Evolutionary conservation across 2,329 filamentous ascomycete species (phyloP).

Genomic region (Arthrobotrys pseudoclavata): DNA sequence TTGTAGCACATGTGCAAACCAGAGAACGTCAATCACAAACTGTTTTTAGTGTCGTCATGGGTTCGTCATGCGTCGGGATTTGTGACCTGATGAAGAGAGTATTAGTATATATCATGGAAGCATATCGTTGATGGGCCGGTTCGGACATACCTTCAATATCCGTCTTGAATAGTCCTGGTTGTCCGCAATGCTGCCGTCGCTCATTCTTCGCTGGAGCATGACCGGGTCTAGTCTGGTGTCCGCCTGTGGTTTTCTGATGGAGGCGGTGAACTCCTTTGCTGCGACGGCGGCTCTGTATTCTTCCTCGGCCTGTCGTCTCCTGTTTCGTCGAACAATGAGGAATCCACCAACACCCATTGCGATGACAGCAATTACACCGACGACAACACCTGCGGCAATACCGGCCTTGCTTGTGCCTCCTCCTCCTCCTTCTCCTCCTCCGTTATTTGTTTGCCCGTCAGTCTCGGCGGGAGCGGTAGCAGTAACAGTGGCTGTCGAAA

Average conservation of each 20-base stretch:
- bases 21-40: slow-evolving; percentile 45
- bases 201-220: slow-evolving; percentile 85
- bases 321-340: slow-evolving; percentile 81
- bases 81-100: slow-evolving; percentile 41
- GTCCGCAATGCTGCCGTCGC: slow-evolving; percentile 95
- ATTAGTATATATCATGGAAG: slow-evolving; percentile 1
- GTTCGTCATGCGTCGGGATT: slow-evolving; percentile 58
- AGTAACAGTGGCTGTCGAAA: slow-evolving; percentile 34
- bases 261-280: slow-evolving; percentile 76
- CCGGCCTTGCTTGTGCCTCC: slow-evolving; percentile 79
- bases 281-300: slow-evolving; percentile 86
- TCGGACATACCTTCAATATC: slow-evolving; percentile 85
- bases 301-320: slow-evolving; percentile 82
- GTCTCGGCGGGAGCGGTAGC: slow-evolving; percentile 38
- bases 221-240: slow-evolving; percentile 88
- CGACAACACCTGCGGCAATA: slow-evolving; percentile 88
- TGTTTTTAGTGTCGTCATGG: slow-evolving; percentile 28
- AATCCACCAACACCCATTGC: slow-evolving; percentile 77
- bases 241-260: slow-evolving; percentile 71
- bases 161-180: slow-evolving; percentile 96
- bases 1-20: slow-evolving; percentile 23
- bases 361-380: slow-evolving; percentile 79
- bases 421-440: slow-evolving; percentile 63
- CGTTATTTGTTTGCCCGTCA: slow-evolving; percentile 61
- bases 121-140: background rate